phyloP scores from a whole-genome alignment of 2,329 filamentous ascomycete species.

The Hymenoscyphus albidus region DNA sequence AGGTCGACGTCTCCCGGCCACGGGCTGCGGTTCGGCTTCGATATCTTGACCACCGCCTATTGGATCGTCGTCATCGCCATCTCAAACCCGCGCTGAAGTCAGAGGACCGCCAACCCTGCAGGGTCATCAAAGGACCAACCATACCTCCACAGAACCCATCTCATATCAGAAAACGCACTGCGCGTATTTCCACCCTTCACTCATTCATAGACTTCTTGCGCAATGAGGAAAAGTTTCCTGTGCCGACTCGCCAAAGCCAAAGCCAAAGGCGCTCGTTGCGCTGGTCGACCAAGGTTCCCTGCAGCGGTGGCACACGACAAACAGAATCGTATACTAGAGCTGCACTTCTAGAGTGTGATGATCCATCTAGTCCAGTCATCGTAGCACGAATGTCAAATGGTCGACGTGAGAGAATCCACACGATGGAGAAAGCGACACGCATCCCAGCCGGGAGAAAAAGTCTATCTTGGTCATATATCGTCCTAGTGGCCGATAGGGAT shows the following conservation, averaged over 20 bases:
- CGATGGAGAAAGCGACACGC: neutral
- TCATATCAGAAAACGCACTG: neutral
- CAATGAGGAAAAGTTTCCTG: neutral
- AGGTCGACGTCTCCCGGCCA: constrained; percentile 24
- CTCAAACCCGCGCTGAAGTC: constrained; percentile 19
- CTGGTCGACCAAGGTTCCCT: constrained; percentile 11
- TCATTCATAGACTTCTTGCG: neutral
- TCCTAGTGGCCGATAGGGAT: neutral
- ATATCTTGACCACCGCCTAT: constrained; percentile 19
- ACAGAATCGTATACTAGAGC: constrained; percentile 17
- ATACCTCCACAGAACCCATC: neutral
- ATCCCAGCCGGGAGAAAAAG: constrained; percentile 1
- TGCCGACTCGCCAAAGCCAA: neutral
- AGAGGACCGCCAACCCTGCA: constrained; percentile 17
- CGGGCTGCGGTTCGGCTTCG: constrained; percentile 24
- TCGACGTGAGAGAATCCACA: constrained; percentile 5
- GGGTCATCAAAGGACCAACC: constrained; percentile 2
- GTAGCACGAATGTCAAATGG: constrained; percentile 14
- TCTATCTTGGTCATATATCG: neutral
- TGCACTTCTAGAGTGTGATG: constrained; percentile 22
- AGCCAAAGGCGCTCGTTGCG: constrained; percentile 3
- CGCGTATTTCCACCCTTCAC: neutral
- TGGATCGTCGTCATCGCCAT: constrained; percentile 27
- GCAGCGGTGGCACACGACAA: neutral
- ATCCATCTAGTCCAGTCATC: constrained; percentile 22